Evolutionary conservation across 2,329 filamentous ascomycete species (phyloP), one percentile per base, ranked within the genome.

Genomic region (Alternaria dauci): DNA sequence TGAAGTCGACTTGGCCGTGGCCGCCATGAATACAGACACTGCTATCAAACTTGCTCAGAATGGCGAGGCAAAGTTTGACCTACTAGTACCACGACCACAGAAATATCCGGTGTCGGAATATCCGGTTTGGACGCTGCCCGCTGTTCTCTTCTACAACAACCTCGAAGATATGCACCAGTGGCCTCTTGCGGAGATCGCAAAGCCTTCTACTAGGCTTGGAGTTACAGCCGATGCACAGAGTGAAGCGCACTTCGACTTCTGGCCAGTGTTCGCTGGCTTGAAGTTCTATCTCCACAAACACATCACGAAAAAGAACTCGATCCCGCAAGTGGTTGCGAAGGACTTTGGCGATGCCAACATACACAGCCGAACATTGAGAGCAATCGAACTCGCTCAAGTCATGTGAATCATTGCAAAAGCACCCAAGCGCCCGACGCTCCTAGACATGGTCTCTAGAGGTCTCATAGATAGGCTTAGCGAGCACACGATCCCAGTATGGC

Each of bases 11-110:
- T 26, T 53, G 26, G 46, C 57, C 16, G 58, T 58, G 7, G 43
- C 61, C 9, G 44, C 61, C 7, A 52, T 63, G 41, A 39, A 47
- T 23, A 55, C 61, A 11, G 36, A 63, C 34, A 54, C 52, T 18
- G 58, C 61, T 20, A 58, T 61, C 8, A 43, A 55, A 12, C 50
- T 63, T 18, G 58, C 43, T 18, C 53, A 48, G 32, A 41, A 41
- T 36, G 42, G 58, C 5, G 61, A 63, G 34, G 52, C 58, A 2
- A 32, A 63, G 28, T 58, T 63, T 23, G 60, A 63, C 16, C 41
- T 57, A 14, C 12, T 48, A 18, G 50, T 61, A 26, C 44, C 34
- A 12, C 58, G 61, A 8, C 54, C 58, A n/a, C 52, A 51, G 38
- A 58, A 58, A 39, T 63, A 58, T 16, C 44, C 54, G 8, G 32